Base-by-base conservation (phyloP, 2,329 filamentous ascomycete genomes). In the Colletotrichum lini region DNA sequence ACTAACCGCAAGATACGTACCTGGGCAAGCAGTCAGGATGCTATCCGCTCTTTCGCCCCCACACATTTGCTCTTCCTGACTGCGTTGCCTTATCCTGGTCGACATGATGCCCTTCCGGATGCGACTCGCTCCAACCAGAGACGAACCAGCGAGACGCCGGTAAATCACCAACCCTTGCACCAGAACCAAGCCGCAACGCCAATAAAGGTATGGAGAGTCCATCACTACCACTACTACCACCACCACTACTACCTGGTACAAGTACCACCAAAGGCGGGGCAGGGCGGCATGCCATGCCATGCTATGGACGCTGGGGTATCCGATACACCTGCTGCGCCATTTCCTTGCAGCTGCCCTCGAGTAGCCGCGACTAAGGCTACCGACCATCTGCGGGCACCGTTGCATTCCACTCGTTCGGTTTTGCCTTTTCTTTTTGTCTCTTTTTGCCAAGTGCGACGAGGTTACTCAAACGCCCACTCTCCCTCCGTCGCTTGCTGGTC, bases 91-190 rank as follows among this genome's bases (percentile, higher is more conserved):
- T 26, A 18, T 49, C 35, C 40, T 47, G 58, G 58, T 63, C 38
- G 65, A 67, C 44, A 50, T 65, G 62, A 69, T 52, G 66, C 66
- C 58, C 35, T 52, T 58, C n/a, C 66, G 66, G 66, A 57, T 53
- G 45, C 61, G 26, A 44, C 60, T 42, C 38, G 35, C 9, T 10
- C 38, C 23, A 13, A 35, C 35, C 21, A 26, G 21, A 45, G 21
- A 50, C 21, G 23, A 63, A 45, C 60, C 49, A 63, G 44, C 35
- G 60, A 40, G 12, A 9, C 56, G 15, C 40, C 35, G 35, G 35
- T 42, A 40, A 45, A 47, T 54, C 60, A 52, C 12, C 42, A 12
- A 16, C 44, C 13, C 60, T 52, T 15, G 15, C 30, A 21, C 30
- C 35, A 38, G 8, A 38, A 38, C 35, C 35, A 38, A 38, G 35